Evolutionary conservation across 1,284 basidiomycete species (phyloP).

Genomic region (Ustilago vetiveriae): DNA sequence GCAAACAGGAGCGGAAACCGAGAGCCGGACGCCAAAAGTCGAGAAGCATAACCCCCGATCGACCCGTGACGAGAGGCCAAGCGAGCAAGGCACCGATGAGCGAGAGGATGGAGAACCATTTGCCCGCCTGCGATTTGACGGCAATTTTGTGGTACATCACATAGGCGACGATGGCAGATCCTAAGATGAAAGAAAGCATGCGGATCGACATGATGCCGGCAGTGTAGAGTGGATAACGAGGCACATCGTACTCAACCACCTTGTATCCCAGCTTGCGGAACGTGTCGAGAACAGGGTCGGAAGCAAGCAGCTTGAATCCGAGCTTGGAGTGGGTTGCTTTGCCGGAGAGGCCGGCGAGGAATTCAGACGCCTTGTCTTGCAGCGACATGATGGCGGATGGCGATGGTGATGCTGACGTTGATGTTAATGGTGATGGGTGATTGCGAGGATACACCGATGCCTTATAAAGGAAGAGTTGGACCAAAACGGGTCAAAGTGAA

Average conservation of each 20-base stretch:
- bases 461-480: slow-evolving; percentile 13
- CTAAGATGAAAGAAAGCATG: slow-evolving; percentile 53
- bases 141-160: slow-evolving; percentile 58
- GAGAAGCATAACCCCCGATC: slow-evolving; percentile 57
- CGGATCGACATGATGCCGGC: slow-evolving; percentile 41
- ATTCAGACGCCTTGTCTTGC: slow-evolving; percentile 26
- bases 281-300: slow-evolving; percentile 36
- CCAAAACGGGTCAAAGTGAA: no score
- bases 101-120: slow-evolving; percentile 45
- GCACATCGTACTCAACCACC: slow-evolving; percentile 57
- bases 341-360: slow-evolving; percentile 25
- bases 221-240: slow-evolving; percentile 46
- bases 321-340: slow-evolving; percentile 42
- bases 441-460: neutral
- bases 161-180: slow-evolving; percentile 46
- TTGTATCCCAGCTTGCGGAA: slow-evolving; percentile 30
- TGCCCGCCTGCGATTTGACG: slow-evolving; percentile 35
- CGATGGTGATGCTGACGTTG: neutral
- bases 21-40: slow-evolving; percentile 64
- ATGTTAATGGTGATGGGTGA: no score
- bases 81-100: slow-evolving; percentile 50
- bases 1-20: slow-evolving; percentile 61
- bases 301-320: slow-evolving; percentile 47
- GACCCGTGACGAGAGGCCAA: slow-evolving; percentile 57
- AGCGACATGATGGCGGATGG: slow-evolving; percentile 21